Evolutionary conservation across 305 asterid genomes (phyloP).

Genomic region (Fraxinus baroniana): DNA sequence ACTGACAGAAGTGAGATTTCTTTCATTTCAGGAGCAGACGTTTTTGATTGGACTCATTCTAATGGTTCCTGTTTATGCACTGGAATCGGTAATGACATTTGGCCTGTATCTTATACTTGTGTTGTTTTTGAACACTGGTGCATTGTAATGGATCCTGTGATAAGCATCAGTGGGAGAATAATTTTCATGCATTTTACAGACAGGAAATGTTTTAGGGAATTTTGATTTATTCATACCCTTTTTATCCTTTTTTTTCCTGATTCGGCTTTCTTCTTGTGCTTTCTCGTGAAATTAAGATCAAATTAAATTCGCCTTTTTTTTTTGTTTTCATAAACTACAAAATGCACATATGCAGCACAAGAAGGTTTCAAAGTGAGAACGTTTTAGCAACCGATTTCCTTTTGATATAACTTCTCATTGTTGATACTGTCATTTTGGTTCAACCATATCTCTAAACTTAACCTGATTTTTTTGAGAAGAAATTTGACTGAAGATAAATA

Average conservation of each 20-base stretch:
- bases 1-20: constrained; percentile 14
- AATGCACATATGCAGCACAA: neutral
- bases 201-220: neutral
- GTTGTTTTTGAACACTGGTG: constrained; percentile 1
- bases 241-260: constrained; percentile 1
- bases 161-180: neutral
- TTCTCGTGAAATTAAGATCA: neutral
- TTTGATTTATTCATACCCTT: neutral
- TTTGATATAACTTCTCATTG: neutral
- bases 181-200: neutral
- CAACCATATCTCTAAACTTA: neutral
- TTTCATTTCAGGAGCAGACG: constrained; percentile 83
- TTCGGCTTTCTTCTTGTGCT: neutral
- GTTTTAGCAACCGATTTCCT: neutral
- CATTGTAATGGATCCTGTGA: neutral
- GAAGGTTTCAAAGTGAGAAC: neutral
- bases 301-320: neutral
- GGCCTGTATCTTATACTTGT: constrained; percentile 16
- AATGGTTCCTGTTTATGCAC: constrained; percentile 99
- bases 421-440: neutral
- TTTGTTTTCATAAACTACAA: neutral
- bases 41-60: constrained; percentile 88
- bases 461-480: neutral
- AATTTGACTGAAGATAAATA: neutral
- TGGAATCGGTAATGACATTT: constrained; percentile 76